Conservation (phyloP, 129 eudicot genomes). For the Smallanthus sonchifolius region DNA sequence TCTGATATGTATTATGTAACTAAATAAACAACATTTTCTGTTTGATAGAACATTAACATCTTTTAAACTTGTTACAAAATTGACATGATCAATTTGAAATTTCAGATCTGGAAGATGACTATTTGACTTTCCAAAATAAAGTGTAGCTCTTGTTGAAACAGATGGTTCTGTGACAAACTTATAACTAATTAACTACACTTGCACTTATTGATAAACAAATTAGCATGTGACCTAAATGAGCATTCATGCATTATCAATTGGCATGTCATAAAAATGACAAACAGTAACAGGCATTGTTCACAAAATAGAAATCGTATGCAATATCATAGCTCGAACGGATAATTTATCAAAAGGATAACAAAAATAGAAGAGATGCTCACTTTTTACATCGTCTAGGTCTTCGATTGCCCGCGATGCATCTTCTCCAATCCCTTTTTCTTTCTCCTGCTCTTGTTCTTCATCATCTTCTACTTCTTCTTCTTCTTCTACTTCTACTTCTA, state of each 20-base stretch:
- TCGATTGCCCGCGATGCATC: conserved; percentile 31
- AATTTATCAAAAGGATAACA: neutral
- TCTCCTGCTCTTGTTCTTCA: neutral
- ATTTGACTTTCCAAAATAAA: conserved; percentile 1
- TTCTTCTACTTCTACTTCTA: conserved; percentile 20
- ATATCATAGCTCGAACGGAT: neutral
- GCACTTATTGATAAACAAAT: neutral
- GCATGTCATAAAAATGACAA: neutral
- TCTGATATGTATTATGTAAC: neutral
- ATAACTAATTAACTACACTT: neutral
- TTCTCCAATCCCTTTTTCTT: conserved; percentile 14
- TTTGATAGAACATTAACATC: neutral
- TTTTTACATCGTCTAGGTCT: conserved; percentile 18
- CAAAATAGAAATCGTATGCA: neutral
- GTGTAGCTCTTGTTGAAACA: conserved; percentile 15
- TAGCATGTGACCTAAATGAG: neutral
- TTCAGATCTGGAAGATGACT: neutral
- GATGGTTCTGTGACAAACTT: neutral
- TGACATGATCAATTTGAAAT: neutral
- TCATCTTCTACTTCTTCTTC: conserved; percentile 14
- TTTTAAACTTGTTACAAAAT: neutral
- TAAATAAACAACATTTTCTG: conserved; percentile 3
- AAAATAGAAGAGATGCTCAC: conserved; percentile 11
- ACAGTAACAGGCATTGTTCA: conserved; percentile 12
- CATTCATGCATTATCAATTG: conserved; percentile 15